A percentile compares a stretch with the other conserved stretches of the same genome.
Conservation (phyloP, 2,329 filamentous ascomycete genomes). For the Verticillium isaacii region DNA sequence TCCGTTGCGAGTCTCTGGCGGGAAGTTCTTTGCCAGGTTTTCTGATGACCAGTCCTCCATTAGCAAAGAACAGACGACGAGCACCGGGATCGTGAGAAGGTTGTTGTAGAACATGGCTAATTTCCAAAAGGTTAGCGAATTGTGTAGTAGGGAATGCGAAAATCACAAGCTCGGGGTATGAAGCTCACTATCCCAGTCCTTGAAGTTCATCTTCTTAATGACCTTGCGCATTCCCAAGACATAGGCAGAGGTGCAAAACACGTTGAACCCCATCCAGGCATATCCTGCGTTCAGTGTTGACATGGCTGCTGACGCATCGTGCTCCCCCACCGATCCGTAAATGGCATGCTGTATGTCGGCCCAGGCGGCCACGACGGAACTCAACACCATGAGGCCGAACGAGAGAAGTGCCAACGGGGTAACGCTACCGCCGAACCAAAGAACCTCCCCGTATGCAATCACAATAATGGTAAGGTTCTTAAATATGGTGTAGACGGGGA, state of each 20-base stretch:
- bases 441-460: conserved; percentile 95
- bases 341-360: conserved; percentile 89
- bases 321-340: conserved; percentile 22
- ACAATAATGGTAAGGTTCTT: conserved; percentile 99
- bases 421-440: conserved; percentile 96
- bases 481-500: conserved; percentile 99
- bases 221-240: conserved; percentile 93
- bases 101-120: conserved; percentile 99
- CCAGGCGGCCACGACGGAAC: conserved; percentile 93
- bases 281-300: conserved; percentile 93
- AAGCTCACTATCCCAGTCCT: conserved; percentile 94
- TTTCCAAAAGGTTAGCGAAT: conserved; percentile 20
- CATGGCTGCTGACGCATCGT: conserved; percentile 66
- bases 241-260: conserved; percentile 88
- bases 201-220: conserved; percentile 99
- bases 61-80: conserved; percentile 75
- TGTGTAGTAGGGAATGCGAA: background rate
- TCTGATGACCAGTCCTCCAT: conserved; percentile 86
- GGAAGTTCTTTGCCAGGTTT: conserved; percentile 88
- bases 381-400: conserved; percentile 94
- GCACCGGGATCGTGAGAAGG: conserved; percentile 88
- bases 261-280: conserved; percentile 97
- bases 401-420: conserved; percentile 83
- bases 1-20: conserved; percentile 69
- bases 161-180: background rate